These are phyloP conservation scores for Dactylellina drechsleri DNA, from an alignment of 2,329 filamentous ascomycete species.

Conservation along the genomic window DNA sequence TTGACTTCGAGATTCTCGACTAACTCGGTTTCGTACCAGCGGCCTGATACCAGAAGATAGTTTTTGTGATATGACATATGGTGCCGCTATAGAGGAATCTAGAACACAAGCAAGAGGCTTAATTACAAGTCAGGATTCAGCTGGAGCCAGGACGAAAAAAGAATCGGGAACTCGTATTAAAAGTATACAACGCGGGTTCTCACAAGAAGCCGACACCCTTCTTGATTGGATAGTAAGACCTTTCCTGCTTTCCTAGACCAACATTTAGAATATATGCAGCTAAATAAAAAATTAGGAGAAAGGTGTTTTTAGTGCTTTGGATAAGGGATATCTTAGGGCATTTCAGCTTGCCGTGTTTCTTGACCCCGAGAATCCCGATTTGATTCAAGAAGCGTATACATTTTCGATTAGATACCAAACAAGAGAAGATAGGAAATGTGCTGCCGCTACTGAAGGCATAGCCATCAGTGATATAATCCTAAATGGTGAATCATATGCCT, in stretches of 20 bases:
- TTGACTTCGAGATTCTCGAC: not conserved
- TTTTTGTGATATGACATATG: conserved; percentile 58
- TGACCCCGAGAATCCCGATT: conserved; percentile 57
- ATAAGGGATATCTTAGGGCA: conserved; percentile 58
- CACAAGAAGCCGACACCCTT: conserved; percentile 57
- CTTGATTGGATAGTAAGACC: conserved; percentile 57
- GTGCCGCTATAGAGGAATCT: conserved; percentile 37
- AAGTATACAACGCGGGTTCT: conserved; percentile 56
- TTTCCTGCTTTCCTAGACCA: not conserved
- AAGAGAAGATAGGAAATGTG: conserved; percentile 33
- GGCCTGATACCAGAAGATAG: conserved; percentile 58
- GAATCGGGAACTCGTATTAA: conserved; percentile 57
- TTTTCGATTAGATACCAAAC: conserved; percentile 58
- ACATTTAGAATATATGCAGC: no score
- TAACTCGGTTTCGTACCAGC: conserved; percentile 25
- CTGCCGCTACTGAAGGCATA: conserved; percentile 32
- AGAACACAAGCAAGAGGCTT: conserved; percentile 38
- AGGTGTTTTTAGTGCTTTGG: conserved; percentile 58
- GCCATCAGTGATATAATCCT: conserved; percentile 17
- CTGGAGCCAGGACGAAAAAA: conserved; percentile 24
- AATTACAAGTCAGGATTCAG: conserved; percentile 17
- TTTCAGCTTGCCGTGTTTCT: conserved; percentile 58
- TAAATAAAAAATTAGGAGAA: conserved; percentile 52
- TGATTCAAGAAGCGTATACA: conserved; percentile 59
- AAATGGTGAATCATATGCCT: conserved; percentile 13